Conservation (phyloP, 257 asterid genomes). For the Fraxinus quadrangulata region DNA sequence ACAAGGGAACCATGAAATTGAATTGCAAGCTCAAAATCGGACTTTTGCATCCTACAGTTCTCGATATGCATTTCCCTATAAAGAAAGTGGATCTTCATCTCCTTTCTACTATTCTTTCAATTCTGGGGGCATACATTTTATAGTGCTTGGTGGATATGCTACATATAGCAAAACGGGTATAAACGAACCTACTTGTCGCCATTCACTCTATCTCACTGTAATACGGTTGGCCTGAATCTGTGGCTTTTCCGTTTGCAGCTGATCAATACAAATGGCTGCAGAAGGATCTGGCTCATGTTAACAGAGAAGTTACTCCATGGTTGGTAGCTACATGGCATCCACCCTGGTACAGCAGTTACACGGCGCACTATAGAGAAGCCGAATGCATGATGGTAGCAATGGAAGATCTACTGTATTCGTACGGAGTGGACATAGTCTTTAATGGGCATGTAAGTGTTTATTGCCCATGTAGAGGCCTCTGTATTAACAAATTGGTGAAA, state of each 20-base stretch:
- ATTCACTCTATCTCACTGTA: constrained; percentile 5
- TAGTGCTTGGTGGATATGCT: constrained; percentile 78
- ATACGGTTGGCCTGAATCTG: constrained; percentile 11
- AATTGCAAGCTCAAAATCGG: constrained; percentile 63
- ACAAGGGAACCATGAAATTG: constrained; percentile 97
- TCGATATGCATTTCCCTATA: constrained; percentile 81
- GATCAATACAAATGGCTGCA: constrained; percentile 89
- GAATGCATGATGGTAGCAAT: constrained; percentile 89
- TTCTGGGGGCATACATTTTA: constrained; percentile 92
- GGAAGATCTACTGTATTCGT: constrained; percentile 74
- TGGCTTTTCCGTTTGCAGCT: constrained; percentile 40
- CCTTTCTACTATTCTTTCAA: constrained; percentile 80
- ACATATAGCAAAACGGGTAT: constrained; percentile 72
- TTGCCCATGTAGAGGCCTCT: not conserved
- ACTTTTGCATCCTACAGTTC: constrained; percentile 77
- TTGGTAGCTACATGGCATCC: constrained; percentile 87
- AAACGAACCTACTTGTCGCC: not conserved
- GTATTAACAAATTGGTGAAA: not conserved
- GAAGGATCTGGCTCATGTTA: constrained; percentile 64
- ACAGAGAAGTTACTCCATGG: constrained; percentile 86
- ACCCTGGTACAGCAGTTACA: constrained; percentile 90
- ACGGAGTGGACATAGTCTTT: constrained; percentile 80
- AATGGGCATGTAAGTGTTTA: constrained; percentile 79
- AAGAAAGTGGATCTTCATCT: constrained; percentile 83
- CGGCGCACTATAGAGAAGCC: constrained; percentile 90